Percentiles rank a stretch among this genome's conserved stretches.
Conservation (phyloP, 129 eudicot species). For the Scalesia atractyloides region DNA sequence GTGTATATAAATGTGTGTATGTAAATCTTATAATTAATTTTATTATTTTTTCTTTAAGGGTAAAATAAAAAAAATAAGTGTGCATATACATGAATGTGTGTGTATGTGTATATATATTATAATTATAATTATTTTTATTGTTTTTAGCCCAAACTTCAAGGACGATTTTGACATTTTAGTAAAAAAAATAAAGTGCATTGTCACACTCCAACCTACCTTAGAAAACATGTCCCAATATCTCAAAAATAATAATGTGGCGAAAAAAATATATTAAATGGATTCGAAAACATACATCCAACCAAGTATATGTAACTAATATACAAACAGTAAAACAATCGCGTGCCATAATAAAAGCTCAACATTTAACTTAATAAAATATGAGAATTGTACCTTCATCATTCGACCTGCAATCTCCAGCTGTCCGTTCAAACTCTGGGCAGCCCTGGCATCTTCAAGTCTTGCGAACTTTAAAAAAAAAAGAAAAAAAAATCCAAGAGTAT, state of each 20-base stretch:
- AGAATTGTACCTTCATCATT: slow-evolving; percentile 64
- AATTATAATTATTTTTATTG: too few species aligned
- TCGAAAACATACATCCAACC: slow-evolving; percentile 1
- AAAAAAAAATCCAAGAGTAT: too few species aligned
- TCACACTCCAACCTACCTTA: background rate
- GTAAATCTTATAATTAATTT: too few species aligned
- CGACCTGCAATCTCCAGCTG: slow-evolving; percentile 93
- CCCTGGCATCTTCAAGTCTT: slow-evolving; percentile 80
- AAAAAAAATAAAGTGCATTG: background rate
- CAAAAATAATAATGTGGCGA: background rate
- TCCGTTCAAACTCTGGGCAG: slow-evolving; percentile 81
- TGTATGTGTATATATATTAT: too few species aligned
- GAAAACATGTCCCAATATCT: slow-evolving; percentile 13
- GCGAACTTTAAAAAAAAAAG: slow-evolving; percentile 60
- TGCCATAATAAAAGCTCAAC: background rate
- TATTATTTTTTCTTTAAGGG: too few species aligned
- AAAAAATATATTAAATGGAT: background rate
- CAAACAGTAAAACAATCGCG: background rate
- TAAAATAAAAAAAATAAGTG: too few species aligned
- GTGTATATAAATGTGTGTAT: too few species aligned
- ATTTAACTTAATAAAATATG: background rate
- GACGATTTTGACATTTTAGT: too few species aligned
- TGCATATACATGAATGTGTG: too few species aligned
- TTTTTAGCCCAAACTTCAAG: too few species aligned
- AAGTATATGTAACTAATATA: slow-evolving; percentile 8